phyloP scores from a whole-genome alignment of 257 asterid genomes.

The Solanum pennellii region DNA sequence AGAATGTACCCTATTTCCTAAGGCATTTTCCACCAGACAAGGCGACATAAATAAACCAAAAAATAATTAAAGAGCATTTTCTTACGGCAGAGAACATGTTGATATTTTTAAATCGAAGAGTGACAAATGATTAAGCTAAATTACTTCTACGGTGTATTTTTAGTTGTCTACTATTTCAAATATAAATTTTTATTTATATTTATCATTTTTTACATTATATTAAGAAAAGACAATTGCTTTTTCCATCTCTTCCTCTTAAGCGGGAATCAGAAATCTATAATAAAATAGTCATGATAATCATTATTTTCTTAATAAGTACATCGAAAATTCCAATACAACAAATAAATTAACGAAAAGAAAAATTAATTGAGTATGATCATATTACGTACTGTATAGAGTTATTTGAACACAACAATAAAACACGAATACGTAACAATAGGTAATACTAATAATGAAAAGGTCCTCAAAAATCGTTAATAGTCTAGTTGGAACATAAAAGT shows the following conservation, averaged over 20 bases:
- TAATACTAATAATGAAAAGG: not conserved
- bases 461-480: not conserved
- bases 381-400: not conserved
- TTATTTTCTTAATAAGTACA: too few relatives aligned
- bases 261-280: accelerated
- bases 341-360: too few relatives aligned
- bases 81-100: not conserved
- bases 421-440: not conserved
- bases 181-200: too few relatives aligned
- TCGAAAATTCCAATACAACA: too few relatives aligned
- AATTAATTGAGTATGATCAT: too few relatives aligned
- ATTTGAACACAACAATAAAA: not conserved
- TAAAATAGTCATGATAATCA: too few relatives aligned
- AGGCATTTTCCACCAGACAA: not conserved
- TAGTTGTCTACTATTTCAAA: too few relatives aligned
- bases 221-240: too few relatives aligned
- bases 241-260: too few relatives aligned
- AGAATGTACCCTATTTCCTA: not conserved
- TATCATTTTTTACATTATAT: too few relatives aligned
- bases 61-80: not conserved
- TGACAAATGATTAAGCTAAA: not conserved
- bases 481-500: too few relatives aligned
- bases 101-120: not conserved
- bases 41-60: not conserved
- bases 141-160: too few relatives aligned